Conservation (phyloP, 129 eudicot genomes). For the Kitagawia praeruptora region DNA sequence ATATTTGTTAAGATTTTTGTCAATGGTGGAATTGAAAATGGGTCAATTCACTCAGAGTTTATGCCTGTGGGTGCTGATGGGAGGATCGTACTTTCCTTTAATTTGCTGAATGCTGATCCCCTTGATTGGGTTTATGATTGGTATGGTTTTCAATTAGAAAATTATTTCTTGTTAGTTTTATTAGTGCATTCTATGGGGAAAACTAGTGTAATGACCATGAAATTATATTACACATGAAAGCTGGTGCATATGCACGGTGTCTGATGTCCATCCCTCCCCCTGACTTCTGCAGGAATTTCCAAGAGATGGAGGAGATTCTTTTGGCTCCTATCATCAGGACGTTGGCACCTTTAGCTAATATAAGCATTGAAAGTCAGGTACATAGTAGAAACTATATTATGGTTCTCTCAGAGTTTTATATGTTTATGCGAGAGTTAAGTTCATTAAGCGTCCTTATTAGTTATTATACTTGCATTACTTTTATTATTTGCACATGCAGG, state of each 20-base stretch:
- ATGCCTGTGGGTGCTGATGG: conserved; percentile 99
- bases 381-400: background rate
- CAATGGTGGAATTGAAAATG: conserved; percentile 75
- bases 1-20: conserved; percentile 59
- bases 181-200: background rate
- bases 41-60: conserved; percentile 62
- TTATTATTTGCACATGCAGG: conserved; percentile 40
- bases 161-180: background rate
- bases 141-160: conserved; percentile 29
- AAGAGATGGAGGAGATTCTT: conserved; percentile 60
- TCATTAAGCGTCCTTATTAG: conserved; percentile 7
- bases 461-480: background rate
- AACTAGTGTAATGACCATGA: background rate
- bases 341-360: conserved; percentile 68
- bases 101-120: conserved; percentile 93
- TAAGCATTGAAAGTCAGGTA: conserved; percentile 93
- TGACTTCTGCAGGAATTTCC: conserved; percentile 63
- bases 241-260: background rate
- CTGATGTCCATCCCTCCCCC: background rate
- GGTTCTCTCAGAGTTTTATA: background rate
- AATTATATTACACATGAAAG: background rate
- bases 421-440: background rate
- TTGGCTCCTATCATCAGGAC: conserved; percentile 64
- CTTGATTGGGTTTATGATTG: conserved; percentile 79
- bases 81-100: conserved; percentile 75